Evolutionary conservation across 495 filamentous ascomycete genomes (phyloP).

Genomic region (Cercophora sp.): DNA sequence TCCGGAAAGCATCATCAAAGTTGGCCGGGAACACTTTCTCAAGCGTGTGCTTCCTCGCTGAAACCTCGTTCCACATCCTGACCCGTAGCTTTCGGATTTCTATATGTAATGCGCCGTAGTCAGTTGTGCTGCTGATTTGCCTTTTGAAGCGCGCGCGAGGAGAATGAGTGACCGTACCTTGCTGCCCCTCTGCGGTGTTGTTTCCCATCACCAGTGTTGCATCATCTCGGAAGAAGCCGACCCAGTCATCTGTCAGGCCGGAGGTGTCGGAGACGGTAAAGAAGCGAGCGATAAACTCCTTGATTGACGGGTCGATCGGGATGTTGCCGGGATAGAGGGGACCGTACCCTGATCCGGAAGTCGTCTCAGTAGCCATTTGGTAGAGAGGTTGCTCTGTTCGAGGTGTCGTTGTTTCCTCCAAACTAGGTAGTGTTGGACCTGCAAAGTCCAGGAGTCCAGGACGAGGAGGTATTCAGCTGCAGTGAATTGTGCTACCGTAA

Average conservation of each 20-base stretch:
- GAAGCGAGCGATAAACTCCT: slow-evolving; percentile 33
- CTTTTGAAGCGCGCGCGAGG: no score
- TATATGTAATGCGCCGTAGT: no score
- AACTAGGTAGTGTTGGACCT: no score
- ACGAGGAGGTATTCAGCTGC: no score
- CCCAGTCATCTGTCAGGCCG: slow-evolving; percentile 35
- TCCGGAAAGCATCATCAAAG: slow-evolving; percentile 10
- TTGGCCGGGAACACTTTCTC: slow-evolving; percentile 32
- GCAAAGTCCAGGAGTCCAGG: no score
- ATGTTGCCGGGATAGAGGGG: slow-evolving; percentile 28
- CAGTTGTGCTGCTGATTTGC: no score
- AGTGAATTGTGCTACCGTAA: no score
- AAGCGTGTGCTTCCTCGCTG: slow-evolving; percentile 26
- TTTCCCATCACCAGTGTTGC: slow-evolving; percentile 33
- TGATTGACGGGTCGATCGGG: slow-evolving; percentile 19
- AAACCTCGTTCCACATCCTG: slow-evolving; percentile 27
- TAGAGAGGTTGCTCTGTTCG: no score
- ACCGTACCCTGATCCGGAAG: no score
- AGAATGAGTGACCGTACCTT: no score
- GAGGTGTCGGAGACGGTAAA: slow-evolving; percentile 36
- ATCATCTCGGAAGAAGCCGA: slow-evolving; percentile 29
- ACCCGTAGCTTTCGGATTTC: slow-evolving; percentile 21
- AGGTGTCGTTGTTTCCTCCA: no score
- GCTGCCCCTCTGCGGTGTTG: slow-evolving; percentile 24
- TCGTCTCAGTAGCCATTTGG: no score